A percentile compares a stretch with the other conserved stretches of the same genome.
These are phyloP conservation scores for Microsporum ferrugineum DNA, from an alignment of 2,329 filamentous ascomycete species.

Conservation along the genomic window DNA sequence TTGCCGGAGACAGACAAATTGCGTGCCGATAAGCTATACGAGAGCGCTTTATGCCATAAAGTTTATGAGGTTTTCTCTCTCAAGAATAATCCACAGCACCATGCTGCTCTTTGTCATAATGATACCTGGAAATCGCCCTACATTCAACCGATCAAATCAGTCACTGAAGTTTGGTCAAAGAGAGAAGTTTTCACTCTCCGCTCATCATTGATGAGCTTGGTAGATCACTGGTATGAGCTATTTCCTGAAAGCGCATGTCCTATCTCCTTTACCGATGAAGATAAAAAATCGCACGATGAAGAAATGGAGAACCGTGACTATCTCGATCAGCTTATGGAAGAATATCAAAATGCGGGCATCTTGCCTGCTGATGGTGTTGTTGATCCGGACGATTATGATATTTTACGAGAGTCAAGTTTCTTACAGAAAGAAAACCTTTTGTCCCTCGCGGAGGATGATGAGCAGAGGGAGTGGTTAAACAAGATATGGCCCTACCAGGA, in stretches of 20 bases:
- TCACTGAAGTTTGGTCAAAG: neutral
- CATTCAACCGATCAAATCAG: neutral
- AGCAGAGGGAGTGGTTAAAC: neutral
- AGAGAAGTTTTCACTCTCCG: constrained; percentile 7
- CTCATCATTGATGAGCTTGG: neutral
- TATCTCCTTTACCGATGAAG: neutral
- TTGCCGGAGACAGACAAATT: neutral
- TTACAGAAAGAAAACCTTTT: neutral
- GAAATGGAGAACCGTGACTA: constrained; percentile 5
- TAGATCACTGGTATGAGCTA: neutral
- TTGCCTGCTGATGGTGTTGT: constrained; percentile 5
- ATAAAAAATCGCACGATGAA: neutral
- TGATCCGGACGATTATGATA: constrained; percentile 4
- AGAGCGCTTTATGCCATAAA: neutral
- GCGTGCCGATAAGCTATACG: neutral
- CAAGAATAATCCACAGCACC: neutral
- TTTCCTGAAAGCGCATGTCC: neutral
- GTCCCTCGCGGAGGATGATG: neutral
- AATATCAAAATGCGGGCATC: neutral
- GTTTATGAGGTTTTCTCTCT: neutral
- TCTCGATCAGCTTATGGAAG: neutral
- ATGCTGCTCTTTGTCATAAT: constrained; percentile 2
- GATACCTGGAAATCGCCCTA: neutral
- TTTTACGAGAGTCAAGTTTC: neutral
- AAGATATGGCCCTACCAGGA: neutral